These are phyloP conservation scores for Coprinellus micaceus DNA, from an alignment of 768 basidiomycete genomes.

Conservation along the genomic window DNA sequence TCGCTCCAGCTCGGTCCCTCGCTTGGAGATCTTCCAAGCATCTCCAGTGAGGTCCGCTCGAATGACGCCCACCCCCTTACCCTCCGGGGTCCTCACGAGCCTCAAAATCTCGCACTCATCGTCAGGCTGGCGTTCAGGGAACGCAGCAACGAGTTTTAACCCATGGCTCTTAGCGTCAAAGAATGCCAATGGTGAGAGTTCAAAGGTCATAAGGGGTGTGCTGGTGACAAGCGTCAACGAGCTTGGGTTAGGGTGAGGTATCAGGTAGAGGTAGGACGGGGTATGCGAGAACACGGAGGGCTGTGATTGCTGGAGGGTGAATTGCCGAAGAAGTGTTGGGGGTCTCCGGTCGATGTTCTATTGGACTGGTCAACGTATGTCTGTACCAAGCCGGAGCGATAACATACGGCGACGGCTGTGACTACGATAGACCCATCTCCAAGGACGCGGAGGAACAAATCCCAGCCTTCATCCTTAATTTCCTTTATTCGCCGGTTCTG, in stretches of 20 bases:
- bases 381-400: not conserved
- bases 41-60: constrained; percentile 58
- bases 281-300: constrained; percentile 44
- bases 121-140: constrained; percentile 33
- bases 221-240: constrained; percentile 60
- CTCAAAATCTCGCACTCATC: constrained; percentile 54
- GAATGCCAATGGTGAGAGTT: constrained; percentile 56
- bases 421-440: constrained; percentile 71
- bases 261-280: constrained; percentile 50
- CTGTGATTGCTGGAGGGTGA: constrained; percentile 64
- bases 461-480: constrained; percentile 70
- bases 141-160: constrained; percentile 40
- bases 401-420: constrained; percentile 67
- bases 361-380: constrained; percentile 1
- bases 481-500: constrained; percentile 50
- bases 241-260: constrained; percentile 43
- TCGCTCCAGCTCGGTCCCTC: constrained; percentile 45
- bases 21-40: constrained; percentile 52
- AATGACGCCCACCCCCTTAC: constrained; percentile 66
- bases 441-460: constrained; percentile 71
- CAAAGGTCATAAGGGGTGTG: constrained; percentile 60
- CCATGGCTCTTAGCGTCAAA: constrained; percentile 58
- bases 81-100: constrained; percentile 78
- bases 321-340: constrained; percentile 75
- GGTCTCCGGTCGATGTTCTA: constrained; percentile 89